Evolutionary conservation across 2,329 filamentous ascomycete genomes (phyloP), one percentile per base, ranked within the genome.

Genomic region (Aspergillaceae sp.): DNA sequence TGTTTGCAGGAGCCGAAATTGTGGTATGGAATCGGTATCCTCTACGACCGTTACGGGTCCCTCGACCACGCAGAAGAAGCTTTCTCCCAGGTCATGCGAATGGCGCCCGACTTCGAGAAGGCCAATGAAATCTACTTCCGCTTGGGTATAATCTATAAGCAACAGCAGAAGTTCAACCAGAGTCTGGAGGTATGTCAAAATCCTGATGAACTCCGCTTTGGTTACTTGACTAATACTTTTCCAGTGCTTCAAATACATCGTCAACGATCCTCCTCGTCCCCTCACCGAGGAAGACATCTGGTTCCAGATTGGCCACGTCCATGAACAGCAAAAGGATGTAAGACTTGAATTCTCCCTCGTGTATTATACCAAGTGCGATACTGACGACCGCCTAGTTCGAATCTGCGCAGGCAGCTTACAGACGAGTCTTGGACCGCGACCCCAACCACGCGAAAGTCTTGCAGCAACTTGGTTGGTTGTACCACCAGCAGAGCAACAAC

Each of bases 231-330:
- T 19, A 19, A 19, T 19, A 53, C 51, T 36, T 5, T 36, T 41
- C 49, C 48, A 96, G 87, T 97, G 92, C 74, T 98, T 98, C 74
- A 92, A 92, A 69, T 97, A 95, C 65, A 98, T 98, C 56, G 90
- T 97, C 52, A 85, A 80, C 56, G 90, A 94, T 44, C 91, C 92
- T 29, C 92, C 92, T 3, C 83, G 87, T 3, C 92, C 92, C 2
- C 69, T 98, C 57, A 96, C 90, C 0, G 90, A 97, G 66, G 91
- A 97, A 67, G 92, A 98, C 59, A 98, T 98, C 50, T 97, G 91
- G 91, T 98, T 98, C 74, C 92, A 98, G 68, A 97, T 98, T 62
- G 92, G 92, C 28, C 92, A 98, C 66, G 92, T 98, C 42, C 90
- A 98, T 61, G 92, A 98, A 65, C 92, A 97, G 62, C 91, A 97